Conservation (phyloP, 2,329 filamentous ascomycete genomes). For the Plectosphaerella cucumerina region DNA sequence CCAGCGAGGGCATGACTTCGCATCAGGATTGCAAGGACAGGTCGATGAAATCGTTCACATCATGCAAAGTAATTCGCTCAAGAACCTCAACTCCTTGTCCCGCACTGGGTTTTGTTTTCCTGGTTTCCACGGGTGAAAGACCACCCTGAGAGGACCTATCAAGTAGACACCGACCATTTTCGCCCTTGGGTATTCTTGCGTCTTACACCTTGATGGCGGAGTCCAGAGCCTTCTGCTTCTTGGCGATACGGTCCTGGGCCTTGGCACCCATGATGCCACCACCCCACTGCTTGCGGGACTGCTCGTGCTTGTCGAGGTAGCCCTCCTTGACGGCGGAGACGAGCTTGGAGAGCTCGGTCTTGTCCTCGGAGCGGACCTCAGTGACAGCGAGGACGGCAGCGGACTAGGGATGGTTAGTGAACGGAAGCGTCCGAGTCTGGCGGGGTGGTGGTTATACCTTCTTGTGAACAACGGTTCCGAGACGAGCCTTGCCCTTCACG, state of each 20-base stretch:
- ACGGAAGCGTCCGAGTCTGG: background rate
- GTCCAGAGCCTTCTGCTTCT: conserved; percentile 94
- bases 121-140: background rate
- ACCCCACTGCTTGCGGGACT: conserved; percentile 90
- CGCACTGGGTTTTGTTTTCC: background rate
- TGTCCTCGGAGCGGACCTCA: conserved; percentile 97
- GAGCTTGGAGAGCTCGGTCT: conserved; percentile 96
- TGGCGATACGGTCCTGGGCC: conserved; percentile 72
- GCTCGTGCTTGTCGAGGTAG: conserved; percentile 94
- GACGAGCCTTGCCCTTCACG: conserved; percentile 98
- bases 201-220: conserved; percentile 93
- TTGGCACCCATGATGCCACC: conserved; percentile 99
- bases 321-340: conserved; percentile 96
- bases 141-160: background rate
- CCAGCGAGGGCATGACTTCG: no score
- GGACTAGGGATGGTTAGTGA: conserved; percentile 60
- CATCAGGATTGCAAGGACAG: no score
- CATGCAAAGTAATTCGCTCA: background rate
- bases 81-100: conserved; percentile 3
- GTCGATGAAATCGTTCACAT: no score
- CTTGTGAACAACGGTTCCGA: conserved; percentile 99
- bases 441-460: conserved; percentile 57
- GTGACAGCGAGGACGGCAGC: conserved; percentile 93
- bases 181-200: conserved; percentile 16
- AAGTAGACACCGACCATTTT: background rate